Evolutionary conservation across 202 grass and related monocot species (phyloP).

Genomic region (Alloteropsis angusta): DNA sequence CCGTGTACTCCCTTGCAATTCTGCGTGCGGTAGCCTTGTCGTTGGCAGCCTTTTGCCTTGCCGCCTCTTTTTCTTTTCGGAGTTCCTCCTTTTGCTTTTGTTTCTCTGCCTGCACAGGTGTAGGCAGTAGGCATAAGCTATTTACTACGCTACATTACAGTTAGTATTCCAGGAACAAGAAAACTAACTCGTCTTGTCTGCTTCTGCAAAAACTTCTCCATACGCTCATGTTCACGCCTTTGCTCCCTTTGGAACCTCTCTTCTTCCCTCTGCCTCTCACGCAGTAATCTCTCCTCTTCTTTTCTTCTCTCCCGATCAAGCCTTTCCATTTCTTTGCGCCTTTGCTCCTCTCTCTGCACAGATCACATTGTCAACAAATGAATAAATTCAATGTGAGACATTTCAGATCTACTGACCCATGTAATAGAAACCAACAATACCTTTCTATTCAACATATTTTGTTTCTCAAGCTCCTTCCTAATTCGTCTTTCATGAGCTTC

Average conservation of each 20-base stretch:
- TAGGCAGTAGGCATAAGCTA: neutral
- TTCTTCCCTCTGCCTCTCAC: slow-evolving; percentile 89
- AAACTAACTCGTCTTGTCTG: slow-evolving; percentile 73
- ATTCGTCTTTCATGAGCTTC: slow-evolving; percentile 92
- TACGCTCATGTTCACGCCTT: slow-evolving; percentile 74
- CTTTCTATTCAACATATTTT: slow-evolving; percentile 85
- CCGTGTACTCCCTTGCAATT: slow-evolving; percentile 88
- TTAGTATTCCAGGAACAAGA: slow-evolving; percentile 12
- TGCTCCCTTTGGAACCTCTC: slow-evolving; percentile 84
- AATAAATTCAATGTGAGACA: slow-evolving; percentile 11
- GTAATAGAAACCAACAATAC: slow-evolving; percentile 30
- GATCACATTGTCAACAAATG: slow-evolving; percentile 8
- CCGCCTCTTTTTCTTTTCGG: slow-evolving; percentile 79
- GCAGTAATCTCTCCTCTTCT: slow-evolving; percentile 82
- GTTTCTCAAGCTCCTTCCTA: slow-evolving; percentile 96
- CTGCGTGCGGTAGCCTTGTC: slow-evolving; percentile 93
- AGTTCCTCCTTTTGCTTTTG: slow-evolving; percentile 89
- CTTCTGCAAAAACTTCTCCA: slow-evolving; percentile 83
- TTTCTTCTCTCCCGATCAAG: slow-evolving; percentile 91
- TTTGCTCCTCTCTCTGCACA: slow-evolving; percentile 80
- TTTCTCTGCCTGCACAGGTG: slow-evolving; percentile 65
- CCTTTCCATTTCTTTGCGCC: slow-evolving; percentile 90
- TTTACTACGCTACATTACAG: neutral
- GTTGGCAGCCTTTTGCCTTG: slow-evolving; percentile 73
- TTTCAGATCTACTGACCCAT: neutral